Percentiles rank a stretch among this genome's conserved stretches.
These are phyloP conservation scores for Chimonanthus praecox DNA, from an alignment of 164 flowering plant species.

Conservation along the genomic window DNA sequence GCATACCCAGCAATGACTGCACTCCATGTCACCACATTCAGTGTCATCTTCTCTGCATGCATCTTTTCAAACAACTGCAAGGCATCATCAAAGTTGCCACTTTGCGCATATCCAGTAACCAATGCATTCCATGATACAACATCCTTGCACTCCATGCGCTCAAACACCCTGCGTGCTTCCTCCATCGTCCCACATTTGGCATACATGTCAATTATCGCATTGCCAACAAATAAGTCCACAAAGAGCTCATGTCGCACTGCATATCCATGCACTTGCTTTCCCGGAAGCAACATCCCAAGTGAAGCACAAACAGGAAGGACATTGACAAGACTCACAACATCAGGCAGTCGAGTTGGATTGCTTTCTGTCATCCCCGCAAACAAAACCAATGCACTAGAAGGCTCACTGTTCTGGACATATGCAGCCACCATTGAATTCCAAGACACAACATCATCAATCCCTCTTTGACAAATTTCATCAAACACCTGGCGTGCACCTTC, in stretches of 20 bases:
- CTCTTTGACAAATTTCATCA: conserved; percentile 45
- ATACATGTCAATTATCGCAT: conserved; percentile 58
- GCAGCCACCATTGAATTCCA: conserved; percentile 72
- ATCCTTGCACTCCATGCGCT: conserved; percentile 49
- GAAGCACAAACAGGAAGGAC: conserved; percentile 59
- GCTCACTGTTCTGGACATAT: conserved; percentile 39
- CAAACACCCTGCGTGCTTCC: conserved; percentile 45
- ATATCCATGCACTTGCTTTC: conserved; percentile 47
- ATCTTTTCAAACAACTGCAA: conserved; percentile 48
- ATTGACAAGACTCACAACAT: conserved; percentile 60
- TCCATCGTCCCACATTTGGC: conserved; percentile 54
- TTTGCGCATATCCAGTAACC: conserved; percentile 74
- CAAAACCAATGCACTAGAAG: conserved; percentile 32
- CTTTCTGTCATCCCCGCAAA: conserved; percentile 30
- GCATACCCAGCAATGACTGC: conserved; percentile 76
- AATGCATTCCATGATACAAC: conserved; percentile 82
- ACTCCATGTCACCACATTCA: conserved; percentile 81
- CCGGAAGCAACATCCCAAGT: conserved; percentile 17
- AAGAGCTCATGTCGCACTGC: conserved; percentile 39
- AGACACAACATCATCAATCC: conserved; percentile 44
- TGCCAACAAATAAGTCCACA: conserved; percentile 55
- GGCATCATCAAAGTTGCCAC: conserved; percentile 53
- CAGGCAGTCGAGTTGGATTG: conserved; percentile 26
- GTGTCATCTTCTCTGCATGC: conserved; percentile 39
- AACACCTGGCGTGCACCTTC: conserved; percentile 44